Conservation (phyloP, 108 stramenopile species). For the Mediolabrus comicus region DNA sequence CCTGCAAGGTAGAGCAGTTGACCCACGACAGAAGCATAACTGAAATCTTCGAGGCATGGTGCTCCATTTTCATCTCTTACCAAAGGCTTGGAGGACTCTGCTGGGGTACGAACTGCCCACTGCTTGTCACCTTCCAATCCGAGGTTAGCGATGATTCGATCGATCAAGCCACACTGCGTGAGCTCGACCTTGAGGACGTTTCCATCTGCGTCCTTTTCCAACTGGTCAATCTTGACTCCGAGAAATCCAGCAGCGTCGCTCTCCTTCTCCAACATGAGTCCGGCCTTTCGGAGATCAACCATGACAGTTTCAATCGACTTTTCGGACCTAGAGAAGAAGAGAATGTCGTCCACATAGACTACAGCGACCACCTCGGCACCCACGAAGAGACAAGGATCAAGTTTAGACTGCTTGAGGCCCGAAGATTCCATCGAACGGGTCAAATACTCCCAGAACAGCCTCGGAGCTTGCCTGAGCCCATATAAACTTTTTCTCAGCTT, state of each 20-base stretch:
- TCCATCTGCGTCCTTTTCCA: background rate
- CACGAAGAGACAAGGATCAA: constrained; percentile 56
- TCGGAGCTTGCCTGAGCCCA: constrained; percentile 30
- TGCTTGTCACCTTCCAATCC: constrained; percentile 8
- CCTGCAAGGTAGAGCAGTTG: constrained; percentile 31
- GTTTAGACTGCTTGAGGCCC: constrained; percentile 11
- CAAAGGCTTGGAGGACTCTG: background rate
- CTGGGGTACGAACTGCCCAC: background rate
- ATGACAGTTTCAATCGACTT: constrained; percentile 11
- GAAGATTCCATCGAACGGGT: constrained; percentile 1
- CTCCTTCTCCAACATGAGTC: constrained; percentile 3
- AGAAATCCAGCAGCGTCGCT: constrained; percentile 17
- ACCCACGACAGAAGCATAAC: constrained; percentile 27
- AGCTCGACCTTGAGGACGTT: background rate
- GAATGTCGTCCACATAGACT: constrained; percentile 50
- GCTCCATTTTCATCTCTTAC: background rate
- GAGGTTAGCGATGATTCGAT: constrained; percentile 47
- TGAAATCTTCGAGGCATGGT: background rate
- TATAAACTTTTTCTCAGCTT: constrained; percentile 34
- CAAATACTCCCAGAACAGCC: constrained; percentile 41
- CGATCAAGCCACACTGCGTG: constrained; percentile 51
- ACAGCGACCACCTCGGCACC: constrained; percentile 27
- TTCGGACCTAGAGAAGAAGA: background rate
- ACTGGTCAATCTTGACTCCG: constrained; percentile 2
- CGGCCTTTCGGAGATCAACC: background rate